These are phyloP conservation scores for Penicillium parvum DNA, from an alignment of 495 filamentous ascomycete genomes.

Conservation along the genomic window DNA sequence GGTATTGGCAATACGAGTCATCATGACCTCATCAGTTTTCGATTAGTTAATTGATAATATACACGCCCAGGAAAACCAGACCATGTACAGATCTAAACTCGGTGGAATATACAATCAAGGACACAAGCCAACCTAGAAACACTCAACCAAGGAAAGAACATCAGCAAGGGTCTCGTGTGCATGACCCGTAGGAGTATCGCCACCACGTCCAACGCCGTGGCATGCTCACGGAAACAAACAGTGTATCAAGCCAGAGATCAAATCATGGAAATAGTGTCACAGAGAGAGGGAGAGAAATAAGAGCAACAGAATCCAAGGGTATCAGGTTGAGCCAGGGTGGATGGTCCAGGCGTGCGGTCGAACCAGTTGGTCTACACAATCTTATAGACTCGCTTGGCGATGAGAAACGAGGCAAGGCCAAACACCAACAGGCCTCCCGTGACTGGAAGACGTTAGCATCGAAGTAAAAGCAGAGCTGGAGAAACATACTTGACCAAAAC, in stretches of 20 bases:
- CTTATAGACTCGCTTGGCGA: constrained; percentile 76
- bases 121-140: background rate
- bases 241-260: background rate
- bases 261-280: background rate
- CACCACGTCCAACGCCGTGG: constrained; percentile 6
- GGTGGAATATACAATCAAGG: background rate
- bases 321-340: background rate
- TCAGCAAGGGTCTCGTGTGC: background rate
- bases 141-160: background rate
- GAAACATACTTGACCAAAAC: constrained; percentile 57
- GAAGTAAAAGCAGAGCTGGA: background rate
- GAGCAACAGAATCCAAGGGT: background rate
- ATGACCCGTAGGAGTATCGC: background rate
- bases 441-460: constrained; percentile 41
- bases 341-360: background rate
- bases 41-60: background rate
- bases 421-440: constrained; percentile 72
- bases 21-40: constrained; percentile 19
- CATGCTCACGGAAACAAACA: constrained; percentile 4
- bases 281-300: background rate
- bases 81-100: background rate
- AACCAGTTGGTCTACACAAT: constrained; percentile 46
- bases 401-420: constrained; percentile 68
- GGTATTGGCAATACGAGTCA: constrained; percentile 10
- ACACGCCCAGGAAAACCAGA: too few species aligned